Evolutionary conservation across 2,329 filamentous ascomycete species (phyloP).

Genomic region (Colletotrichum lentis): DNA sequence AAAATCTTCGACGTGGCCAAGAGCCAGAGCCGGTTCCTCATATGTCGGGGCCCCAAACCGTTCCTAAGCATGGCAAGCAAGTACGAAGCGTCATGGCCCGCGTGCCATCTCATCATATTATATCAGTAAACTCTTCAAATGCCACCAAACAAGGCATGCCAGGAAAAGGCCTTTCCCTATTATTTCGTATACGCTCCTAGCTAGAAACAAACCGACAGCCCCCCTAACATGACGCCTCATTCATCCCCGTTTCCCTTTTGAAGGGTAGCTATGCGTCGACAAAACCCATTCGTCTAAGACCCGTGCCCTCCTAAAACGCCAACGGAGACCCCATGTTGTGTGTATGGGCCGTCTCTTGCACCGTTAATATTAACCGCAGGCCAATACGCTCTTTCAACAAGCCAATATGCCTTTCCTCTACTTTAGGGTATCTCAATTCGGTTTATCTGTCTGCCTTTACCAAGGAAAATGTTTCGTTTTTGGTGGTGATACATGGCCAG

Average conservation of each 20-base stretch:
- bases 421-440: constrained; percentile 35
- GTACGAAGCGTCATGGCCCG: no score
- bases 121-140: not conserved
- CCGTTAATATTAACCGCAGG: not conserved
- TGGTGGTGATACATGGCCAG: constrained; percentile 29
- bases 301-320: constrained; percentile 22
- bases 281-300: constrained; percentile 4
- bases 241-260: not conserved
- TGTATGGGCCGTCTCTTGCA: not conserved
- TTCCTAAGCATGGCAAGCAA: no score
- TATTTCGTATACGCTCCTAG: constrained; percentile 9
- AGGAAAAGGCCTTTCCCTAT: constrained; percentile 6
- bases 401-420: constrained; percentile 5
- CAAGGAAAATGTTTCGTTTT: constrained; percentile 25
- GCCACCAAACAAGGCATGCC: not conserved
- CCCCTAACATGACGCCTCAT: constrained; percentile 8
- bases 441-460: constrained; percentile 30
- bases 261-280: not conserved
- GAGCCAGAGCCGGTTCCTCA: no score
- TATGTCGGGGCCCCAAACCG: no score
- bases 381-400: constrained; percentile 16
- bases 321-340: constrained; percentile 6
- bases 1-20: no score
- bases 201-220: constrained; percentile 14
- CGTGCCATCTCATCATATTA: not conserved